Conservation (phyloP, 148 eudicot genomes). For the Bassia scoparia region DNA sequence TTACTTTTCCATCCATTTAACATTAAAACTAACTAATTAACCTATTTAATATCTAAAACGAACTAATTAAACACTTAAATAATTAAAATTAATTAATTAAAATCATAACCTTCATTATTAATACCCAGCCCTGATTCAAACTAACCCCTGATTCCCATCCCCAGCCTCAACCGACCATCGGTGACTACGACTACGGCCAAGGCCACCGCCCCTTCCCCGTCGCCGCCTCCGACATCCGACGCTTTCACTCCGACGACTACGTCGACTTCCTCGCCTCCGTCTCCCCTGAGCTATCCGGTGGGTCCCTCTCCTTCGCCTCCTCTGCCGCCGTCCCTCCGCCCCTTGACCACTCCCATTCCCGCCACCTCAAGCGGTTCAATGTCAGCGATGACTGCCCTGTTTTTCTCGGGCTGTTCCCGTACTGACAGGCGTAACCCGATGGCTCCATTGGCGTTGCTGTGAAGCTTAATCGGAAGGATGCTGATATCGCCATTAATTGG, state of each 20-base stretch:
- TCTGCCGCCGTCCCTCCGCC: constrained; percentile 17
- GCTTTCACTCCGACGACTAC: constrained; percentile 72
- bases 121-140: too few relatives aligned
- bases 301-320: constrained; percentile 18
- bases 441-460: constrained; percentile 84
- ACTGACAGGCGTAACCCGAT: constrained; percentile 80
- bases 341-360: constrained; percentile 44
- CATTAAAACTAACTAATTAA: too few relatives aligned
- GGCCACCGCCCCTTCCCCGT: constrained; percentile 89
- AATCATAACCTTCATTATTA: too few relatives aligned
- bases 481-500: too few relatives aligned
- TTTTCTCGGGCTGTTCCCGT: constrained; percentile 59
- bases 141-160: too few relatives aligned
- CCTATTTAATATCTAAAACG: too few relatives aligned
- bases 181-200: constrained; percentile 91
- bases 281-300: constrained; percentile 41
- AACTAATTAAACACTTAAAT: too few relatives aligned
- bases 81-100: too few relatives aligned
- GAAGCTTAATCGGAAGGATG: constrained; percentile 55
- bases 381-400: constrained; percentile 89
- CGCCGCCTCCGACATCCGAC: constrained; percentile 48
- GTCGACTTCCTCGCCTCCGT: constrained; percentile 66
- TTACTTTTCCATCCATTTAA: too few relatives aligned
- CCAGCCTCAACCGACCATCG: constrained; percentile 79
- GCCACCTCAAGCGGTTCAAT: constrained; percentile 60